Conservation (phyloP, 306 rosid species). For the Delonix regia region DNA sequence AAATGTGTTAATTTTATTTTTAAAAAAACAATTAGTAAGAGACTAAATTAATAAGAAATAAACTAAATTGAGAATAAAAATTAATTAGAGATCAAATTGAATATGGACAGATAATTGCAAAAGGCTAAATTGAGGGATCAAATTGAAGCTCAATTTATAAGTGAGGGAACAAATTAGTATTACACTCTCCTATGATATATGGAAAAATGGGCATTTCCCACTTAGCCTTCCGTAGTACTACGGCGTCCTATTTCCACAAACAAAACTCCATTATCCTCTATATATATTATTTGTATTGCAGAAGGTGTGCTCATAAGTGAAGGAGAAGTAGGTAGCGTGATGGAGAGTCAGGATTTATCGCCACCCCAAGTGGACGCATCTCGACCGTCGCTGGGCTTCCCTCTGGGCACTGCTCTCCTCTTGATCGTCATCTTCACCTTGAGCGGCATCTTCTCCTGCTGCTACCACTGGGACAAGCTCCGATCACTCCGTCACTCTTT, state of each 20-base stretch:
- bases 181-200: too few relatives aligned
- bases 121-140: too few relatives aligned
- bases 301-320: constrained; percentile 34
- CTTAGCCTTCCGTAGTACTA: constrained; percentile 1
- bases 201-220: too few relatives aligned
- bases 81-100: too few relatives aligned
- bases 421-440: constrained; percentile 77
- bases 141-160: background rate
- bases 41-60: too few relatives aligned
- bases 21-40: too few relatives aligned
- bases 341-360: constrained; percentile 63
- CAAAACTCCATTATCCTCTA: background rate
- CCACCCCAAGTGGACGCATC: constrained; percentile 67
- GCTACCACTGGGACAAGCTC: constrained; percentile 96
- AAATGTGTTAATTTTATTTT: too few relatives aligned
- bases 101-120: too few relatives aligned
- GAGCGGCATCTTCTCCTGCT: constrained; percentile 95
- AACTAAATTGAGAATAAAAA: too few relatives aligned
- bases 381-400: constrained; percentile 89
- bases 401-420: constrained; percentile 88
- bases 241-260: background rate
- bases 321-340: constrained; percentile 41
- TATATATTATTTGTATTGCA: background rate
- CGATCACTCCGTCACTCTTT: constrained; percentile 67
- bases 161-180: too few relatives aligned